Evolutionary conservation across 108 stramenopile genomes (phyloP), one percentile per base, ranked within the genome.

Genomic region (Fragilaria crotonensis): DNA sequence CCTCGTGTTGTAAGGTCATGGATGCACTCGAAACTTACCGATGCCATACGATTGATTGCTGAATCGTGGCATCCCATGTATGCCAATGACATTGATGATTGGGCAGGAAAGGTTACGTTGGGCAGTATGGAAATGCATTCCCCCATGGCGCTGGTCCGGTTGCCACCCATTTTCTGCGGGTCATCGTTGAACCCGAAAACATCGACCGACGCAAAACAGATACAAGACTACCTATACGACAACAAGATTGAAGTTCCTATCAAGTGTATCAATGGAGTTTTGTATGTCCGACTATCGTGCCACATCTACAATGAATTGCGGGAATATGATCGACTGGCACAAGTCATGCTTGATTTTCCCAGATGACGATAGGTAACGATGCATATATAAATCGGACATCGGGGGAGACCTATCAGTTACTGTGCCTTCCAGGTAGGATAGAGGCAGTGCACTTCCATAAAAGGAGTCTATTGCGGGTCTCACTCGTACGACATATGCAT

Each of bases 191-290:
- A 68, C 7, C 46, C 9, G n/a, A 63, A 73, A 52, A 79, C 78
- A 28, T 80, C 81, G 2, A 68, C 66, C 14, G 79, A 86, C 55
- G 85, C 85, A 47, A 83, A 86, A 44, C 32, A 41, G 3, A 55
- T 86, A 4, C 85, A 86, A 66, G 85, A 86, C 54, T 82, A 54
- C 47, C 58, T 86, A 5, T 83, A 72, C 54, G 66, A 68, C 9
- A 25, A 76, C 0, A 33, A 54, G 9, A 74, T 82, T 19, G 85
- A 86, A 59, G 79, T 74, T 1, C 85, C 85, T 1, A 77, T 86
- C 55, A 86, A 86, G 51, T 83, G 81, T 45, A 57, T 86, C 26
- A 60, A 69, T 48, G 81, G 79, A 0, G 68, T 74, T 1, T 55
- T 86, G 17, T 82, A 73, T 65, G 79, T 75, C 2, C 63, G 85